phyloP scores from a whole-genome alignment of 768 basidiomycete genomes.

The Suillus decipiens region DNA sequence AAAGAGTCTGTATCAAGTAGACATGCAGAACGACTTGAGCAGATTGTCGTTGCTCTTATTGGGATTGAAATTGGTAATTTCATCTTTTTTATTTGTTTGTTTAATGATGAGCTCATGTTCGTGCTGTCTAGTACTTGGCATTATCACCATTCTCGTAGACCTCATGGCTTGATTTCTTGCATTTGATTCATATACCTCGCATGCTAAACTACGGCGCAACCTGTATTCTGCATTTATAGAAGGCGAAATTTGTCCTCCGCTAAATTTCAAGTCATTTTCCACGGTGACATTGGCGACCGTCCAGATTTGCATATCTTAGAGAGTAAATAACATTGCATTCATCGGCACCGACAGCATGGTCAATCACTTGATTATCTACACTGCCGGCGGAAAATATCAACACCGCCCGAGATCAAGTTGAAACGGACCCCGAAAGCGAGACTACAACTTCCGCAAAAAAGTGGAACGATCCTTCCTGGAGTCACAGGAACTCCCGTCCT shows the following conservation, averaged over 20 bases:
- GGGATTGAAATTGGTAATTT: constrained; percentile 78
- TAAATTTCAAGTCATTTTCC: neutral
- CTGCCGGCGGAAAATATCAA: neutral
- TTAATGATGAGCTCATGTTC: constrained; percentile 7
- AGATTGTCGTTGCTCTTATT: constrained; percentile 90
- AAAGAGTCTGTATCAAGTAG: constrained; percentile 93
- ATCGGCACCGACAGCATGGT: neutral
- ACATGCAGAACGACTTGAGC: constrained; percentile 89
- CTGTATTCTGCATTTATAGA: constrained; percentile 1
- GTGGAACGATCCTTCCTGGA: neutral
- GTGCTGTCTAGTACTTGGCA: constrained; percentile 67
- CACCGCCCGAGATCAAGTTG: neutral
- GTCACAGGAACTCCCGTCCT: neutral
- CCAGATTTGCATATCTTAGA: neutral
- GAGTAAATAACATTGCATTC: neutral
- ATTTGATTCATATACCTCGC: constrained; percentile 2
- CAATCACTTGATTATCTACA: neutral
- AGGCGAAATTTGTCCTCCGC: neutral
- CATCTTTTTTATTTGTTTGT: neutral
- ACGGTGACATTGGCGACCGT: neutral
- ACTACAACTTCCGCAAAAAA: neutral
- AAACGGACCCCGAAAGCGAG: neutral
- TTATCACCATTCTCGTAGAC: constrained; percentile 89
- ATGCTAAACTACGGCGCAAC: neutral
- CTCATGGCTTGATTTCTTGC: constrained; percentile 49